A percentile compares a stretch with the other conserved stretches of the same genome.
Conservation (phyloP, 2,329 filamentous ascomycete genomes). For the Xylaria sp. region DNA sequence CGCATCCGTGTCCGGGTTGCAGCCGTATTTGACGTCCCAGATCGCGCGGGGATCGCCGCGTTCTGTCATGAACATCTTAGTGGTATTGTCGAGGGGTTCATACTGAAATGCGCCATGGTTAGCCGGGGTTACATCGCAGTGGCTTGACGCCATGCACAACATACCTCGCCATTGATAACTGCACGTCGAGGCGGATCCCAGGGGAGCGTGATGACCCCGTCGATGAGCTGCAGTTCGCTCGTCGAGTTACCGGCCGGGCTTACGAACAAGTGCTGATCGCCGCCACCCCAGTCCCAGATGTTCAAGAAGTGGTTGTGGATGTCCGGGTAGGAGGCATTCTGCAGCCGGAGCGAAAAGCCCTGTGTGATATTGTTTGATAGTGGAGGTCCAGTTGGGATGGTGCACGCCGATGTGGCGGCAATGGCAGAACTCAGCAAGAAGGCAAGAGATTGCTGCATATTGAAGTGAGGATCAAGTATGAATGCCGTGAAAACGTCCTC, state of each 20-base stretch:
- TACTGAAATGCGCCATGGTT: conserved; percentile 47
- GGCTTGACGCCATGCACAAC: conserved; percentile 23
- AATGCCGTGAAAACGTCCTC: conserved; percentile 12
- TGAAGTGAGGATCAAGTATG: background rate
- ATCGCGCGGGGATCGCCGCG: conserved; percentile 55
- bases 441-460: conserved; percentile 26
- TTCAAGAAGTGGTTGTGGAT: conserved; percentile 53
- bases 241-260: conserved; percentile 52
- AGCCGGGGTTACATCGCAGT: conserved; percentile 26
- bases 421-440: conserved; percentile 33
- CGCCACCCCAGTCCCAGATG: conserved; percentile 53
- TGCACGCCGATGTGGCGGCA: conserved; percentile 44
- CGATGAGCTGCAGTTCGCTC: conserved; percentile 51
- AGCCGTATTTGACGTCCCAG: conserved; percentile 55
- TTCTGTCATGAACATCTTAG: conserved; percentile 60
- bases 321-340: conserved; percentile 52
- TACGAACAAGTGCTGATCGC: conserved; percentile 54
- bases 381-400: conserved; percentile 44
- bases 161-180: conserved; percentile 58
- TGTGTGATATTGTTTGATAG: conserved; percentile 50
- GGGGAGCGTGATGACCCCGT: conserved; percentile 52
- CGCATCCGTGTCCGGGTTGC: conserved; percentile 54
- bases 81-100: conserved; percentile 56
- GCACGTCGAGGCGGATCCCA: conserved; percentile 48
- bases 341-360: conserved; percentile 51